phyloP scores from a whole-genome alignment of 2,329 filamentous ascomycete species.

The Penicillium sp. region DNA sequence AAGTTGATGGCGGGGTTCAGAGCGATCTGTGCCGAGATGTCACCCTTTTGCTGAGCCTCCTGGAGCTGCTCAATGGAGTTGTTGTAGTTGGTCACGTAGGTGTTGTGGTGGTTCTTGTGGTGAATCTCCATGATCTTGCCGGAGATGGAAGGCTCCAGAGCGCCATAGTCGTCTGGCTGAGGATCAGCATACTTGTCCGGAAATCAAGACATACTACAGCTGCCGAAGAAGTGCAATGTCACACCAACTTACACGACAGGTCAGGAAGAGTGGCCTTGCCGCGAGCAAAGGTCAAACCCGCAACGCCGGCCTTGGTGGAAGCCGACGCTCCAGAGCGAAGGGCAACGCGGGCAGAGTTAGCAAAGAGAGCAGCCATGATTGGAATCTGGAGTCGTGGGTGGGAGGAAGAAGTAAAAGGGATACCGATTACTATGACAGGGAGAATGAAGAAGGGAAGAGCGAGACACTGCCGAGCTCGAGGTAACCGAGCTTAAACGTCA shows the following conservation, averaged over 20 bases:
- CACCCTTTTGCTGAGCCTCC: slow-evolving; percentile 50
- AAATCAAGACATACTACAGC: neutral
- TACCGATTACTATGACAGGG: slow-evolving; percentile 9
- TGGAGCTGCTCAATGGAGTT: slow-evolving; percentile 65
- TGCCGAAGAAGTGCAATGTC: no score
- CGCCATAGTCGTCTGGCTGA: slow-evolving; percentile 80
- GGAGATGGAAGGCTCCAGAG: slow-evolving; percentile 77
- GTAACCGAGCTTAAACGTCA: slow-evolving; percentile 25
- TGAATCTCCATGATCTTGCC: slow-evolving; percentile 95
- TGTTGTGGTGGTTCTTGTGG: slow-evolving; percentile 90
- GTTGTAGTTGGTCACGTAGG: slow-evolving; percentile 88
- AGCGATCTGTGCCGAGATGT: slow-evolving; percentile 54
- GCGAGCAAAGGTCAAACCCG: slow-evolving; percentile 70
- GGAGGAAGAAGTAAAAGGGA: slow-evolving; percentile 1
- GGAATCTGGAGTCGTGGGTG: slow-evolving; percentile 4
- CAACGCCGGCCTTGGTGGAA: slow-evolving; percentile 54
- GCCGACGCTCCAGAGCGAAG: slow-evolving; percentile 58
- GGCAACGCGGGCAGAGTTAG: slow-evolving; percentile 64
- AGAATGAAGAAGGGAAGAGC: slow-evolving; percentile 11
- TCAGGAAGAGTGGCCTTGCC: slow-evolving; percentile 92
- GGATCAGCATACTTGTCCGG: neutral
- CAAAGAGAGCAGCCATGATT: slow-evolving; percentile 71
- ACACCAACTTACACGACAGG: slow-evolving; percentile 59
- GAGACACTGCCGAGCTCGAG: slow-evolving; percentile 16
- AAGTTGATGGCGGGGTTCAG: slow-evolving; percentile 59